Evolutionary conservation across 192 early-diverging fungal species (phyloP), one percentile per base, ranked within the genome.

Genomic region (Coemansia sp.): DNA sequence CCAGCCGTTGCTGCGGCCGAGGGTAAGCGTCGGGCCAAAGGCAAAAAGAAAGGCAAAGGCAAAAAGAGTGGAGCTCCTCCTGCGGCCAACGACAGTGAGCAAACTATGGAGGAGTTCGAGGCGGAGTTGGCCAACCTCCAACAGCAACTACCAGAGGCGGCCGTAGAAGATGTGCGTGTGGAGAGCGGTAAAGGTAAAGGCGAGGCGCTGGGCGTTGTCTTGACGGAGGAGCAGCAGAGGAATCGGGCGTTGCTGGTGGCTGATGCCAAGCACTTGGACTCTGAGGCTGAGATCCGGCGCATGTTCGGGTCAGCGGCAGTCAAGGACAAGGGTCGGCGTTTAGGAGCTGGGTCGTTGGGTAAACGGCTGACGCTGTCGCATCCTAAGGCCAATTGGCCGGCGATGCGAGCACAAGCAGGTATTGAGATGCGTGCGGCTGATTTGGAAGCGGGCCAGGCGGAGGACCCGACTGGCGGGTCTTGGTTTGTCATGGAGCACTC

Each of bases 271-370:
- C 83, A 83, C 66, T 72, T 96, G 52, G 94, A 95, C 76, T 87
- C 92, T 22, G 93, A 94, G 65, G 90, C 90, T 16, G 96, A 98
- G 81, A 93, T 97, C 89, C 89, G 89, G 39, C 86, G 91, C 24
- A 85, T 95, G 83, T 98, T 98, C 88, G 95, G 95, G 16, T 91
- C 94, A 6, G 87, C 88, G 18, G 90, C 94, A n/a, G 88, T 94
- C 27, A 89, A 87, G 41, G 63, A 55, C 22, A 36, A 34, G n/a
- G 62, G 66, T 5, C 52, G 76, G 8, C 60, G 76, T 11, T 43
- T 47, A 52, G 57, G 57, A 60, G 60, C 68, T 27, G 34, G 57
- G 46, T 64, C 50, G 7, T 16, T 64, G 22, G 47, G 44, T 27
- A 74, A 71, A 68, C 66, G 80, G 40, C 64, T 86, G 27, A 91